Evolutionary conservation across 2,329 filamentous ascomycete species (phyloP).

Genomic region (Trichoderma simmonsii): DNA sequence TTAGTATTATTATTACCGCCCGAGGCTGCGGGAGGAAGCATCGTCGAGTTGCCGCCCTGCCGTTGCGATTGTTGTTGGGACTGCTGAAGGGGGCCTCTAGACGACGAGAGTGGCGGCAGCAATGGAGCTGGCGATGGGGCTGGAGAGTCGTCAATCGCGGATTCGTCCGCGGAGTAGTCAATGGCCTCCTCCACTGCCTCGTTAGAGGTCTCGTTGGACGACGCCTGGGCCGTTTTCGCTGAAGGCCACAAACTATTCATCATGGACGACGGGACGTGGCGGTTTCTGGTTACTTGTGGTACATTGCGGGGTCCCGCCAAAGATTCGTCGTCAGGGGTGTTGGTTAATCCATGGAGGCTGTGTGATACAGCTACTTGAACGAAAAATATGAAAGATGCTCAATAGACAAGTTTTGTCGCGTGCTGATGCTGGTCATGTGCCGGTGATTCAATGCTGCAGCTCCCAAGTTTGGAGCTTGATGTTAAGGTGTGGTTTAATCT

Average conservation of each 20-base stretch:
- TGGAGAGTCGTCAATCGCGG: constrained; percentile 36
- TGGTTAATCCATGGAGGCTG: constrained; percentile 4
- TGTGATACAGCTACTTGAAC: not conserved
- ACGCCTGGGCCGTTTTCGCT: constrained; percentile 36
- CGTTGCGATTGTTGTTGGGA: constrained; percentile 14
- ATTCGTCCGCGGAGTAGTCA: constrained; percentile 27
- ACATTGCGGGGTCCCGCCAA: constrained; percentile 21
- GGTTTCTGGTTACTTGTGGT: constrained; percentile 16
- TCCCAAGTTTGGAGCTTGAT: not conserved
- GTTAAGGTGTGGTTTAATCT: not conserved
- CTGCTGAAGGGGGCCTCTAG: constrained; percentile 18
- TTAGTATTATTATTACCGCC: constrained; percentile 10
- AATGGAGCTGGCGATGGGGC: constrained; percentile 34
- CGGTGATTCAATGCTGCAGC: constrained; percentile 2
- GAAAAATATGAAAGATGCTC: not conserved
- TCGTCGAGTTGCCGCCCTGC: not conserved
- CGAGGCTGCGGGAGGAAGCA: not conserved
- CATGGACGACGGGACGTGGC: constrained; percentile 24
- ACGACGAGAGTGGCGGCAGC: constrained; percentile 26
- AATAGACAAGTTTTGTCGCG: not conserved
- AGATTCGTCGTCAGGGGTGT: not conserved
- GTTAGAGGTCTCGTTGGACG: constrained; percentile 38
- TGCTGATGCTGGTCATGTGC: constrained; percentile 4
- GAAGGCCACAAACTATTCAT: constrained; percentile 48
- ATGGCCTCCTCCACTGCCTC: constrained; percentile 35